These are phyloP conservation scores for Pelargonium nanum DNA, from an alignment of 345 rosid genomes.

Conservation along the genomic window DNA sequence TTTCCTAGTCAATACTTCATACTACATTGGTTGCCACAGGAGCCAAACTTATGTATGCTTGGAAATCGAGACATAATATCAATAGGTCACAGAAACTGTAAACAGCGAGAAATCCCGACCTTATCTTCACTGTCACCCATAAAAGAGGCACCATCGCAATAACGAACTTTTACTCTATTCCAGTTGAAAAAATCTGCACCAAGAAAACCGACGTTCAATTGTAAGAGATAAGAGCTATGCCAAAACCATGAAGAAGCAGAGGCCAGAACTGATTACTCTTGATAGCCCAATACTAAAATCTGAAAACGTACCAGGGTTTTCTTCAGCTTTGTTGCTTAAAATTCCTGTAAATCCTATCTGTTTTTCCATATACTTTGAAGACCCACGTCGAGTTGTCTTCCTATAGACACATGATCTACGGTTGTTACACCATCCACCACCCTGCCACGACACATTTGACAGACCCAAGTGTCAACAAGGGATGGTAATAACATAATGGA, in stretches of 20 bases:
- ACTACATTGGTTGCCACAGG: too few species aligned
- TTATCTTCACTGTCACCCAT: conserved; percentile 50
- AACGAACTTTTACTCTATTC: conserved; percentile 85
- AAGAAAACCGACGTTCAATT: not conserved
- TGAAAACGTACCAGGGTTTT: conserved; percentile 61
- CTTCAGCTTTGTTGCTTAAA: conserved; percentile 58
- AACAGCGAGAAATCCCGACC: conserved; percentile 2
- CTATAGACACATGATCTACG: conserved; percentile 67
- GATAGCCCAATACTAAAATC: not conserved
- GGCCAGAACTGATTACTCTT: not conserved
- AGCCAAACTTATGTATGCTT: too few species aligned
- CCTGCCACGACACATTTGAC: conserved; percentile 36
- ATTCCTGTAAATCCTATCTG: conserved; percentile 66
- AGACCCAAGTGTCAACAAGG: not conserved
- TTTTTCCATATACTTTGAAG: conserved; percentile 79
- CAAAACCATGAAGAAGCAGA: not conserved
- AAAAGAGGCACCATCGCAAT: conserved; percentile 95
- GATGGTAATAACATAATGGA: not conserved
- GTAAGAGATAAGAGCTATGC: not conserved
- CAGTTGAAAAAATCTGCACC: conserved; percentile 45
- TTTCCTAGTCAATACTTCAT: too few species aligned
- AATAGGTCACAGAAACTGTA: too few species aligned
- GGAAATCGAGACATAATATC: too few species aligned
- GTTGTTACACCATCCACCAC: conserved; percentile 96
- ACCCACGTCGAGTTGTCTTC: conserved; percentile 66